Conservation (phyloP, 2,329 filamentous ascomycete genomes). For the Taxawa tesnikishii region DNA sequence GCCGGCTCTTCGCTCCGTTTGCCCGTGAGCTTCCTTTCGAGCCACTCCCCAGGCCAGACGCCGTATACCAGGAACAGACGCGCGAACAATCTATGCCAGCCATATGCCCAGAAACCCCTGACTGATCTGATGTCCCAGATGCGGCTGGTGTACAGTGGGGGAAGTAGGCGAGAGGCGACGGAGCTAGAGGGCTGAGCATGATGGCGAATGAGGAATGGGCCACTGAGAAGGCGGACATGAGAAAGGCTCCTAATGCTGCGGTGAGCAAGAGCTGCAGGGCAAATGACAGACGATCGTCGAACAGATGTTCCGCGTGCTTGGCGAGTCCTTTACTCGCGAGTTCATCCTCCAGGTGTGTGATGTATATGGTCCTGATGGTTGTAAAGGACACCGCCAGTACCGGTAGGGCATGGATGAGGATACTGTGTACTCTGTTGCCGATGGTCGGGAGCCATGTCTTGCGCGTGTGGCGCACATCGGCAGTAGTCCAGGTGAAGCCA, state of each 20-base stretch:
- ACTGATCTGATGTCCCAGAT: slow-evolving; percentile 29
- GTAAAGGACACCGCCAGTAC: slow-evolving; percentile 23
- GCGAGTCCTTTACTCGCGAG: slow-evolving; percentile 4
- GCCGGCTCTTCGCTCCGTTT: slow-evolving; percentile 22
- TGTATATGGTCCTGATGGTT: slow-evolving; percentile 22
- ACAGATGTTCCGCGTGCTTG: slow-evolving; percentile 10
- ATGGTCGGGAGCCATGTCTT: slow-evolving; percentile 31
- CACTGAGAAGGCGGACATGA: slow-evolving; percentile 31
- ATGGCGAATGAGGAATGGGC: slow-evolving; percentile 30
- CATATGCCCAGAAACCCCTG: slow-evolving; percentile 30
- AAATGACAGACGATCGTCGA: slow-evolving; percentile 22
- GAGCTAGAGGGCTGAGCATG: slow-evolving; percentile 24
- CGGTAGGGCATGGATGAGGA: slow-evolving; percentile 25
- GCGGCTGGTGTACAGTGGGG: slow-evolving; percentile 31
- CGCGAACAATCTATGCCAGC: slow-evolving; percentile 33
- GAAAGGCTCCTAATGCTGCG: slow-evolving; percentile 27
- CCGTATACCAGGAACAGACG: slow-evolving; percentile 32
- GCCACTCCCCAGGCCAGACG: slow-evolving; percentile 32
- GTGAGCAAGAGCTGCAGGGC: slow-evolving; percentile 24
- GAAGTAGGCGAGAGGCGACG: slow-evolving; percentile 29
- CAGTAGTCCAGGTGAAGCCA: slow-evolving; percentile 33
- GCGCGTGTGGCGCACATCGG: slow-evolving; percentile 30
- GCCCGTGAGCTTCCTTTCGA: slow-evolving; percentile 25
- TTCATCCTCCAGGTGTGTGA: slow-evolving; percentile 13
- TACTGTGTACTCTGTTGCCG: slow-evolving; percentile 26